Base-by-base conservation (phyloP, 768 basidiomycete genomes). In the Agrocybe pediades region DNA sequence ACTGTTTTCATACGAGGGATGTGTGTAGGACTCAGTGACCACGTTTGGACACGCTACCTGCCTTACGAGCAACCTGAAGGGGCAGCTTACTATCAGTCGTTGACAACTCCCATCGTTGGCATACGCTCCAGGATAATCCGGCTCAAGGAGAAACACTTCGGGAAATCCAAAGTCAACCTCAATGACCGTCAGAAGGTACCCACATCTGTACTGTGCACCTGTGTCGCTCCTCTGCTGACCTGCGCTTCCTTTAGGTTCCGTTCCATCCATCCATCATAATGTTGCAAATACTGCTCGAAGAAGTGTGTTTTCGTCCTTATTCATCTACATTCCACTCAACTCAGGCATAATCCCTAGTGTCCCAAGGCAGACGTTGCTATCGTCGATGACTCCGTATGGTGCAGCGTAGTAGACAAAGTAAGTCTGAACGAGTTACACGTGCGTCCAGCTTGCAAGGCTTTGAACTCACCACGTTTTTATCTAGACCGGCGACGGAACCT, bases 371-470 rank as follows among this genome's bases (percentile, higher is more conserved):
- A 39, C 41, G 27, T 57, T 11, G 50, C 41, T 3, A 13, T 47
- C 5, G 30, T 49, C 6, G 56, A 57, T 3, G 56, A 57, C 23
- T 43, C 41, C 1, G 24, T 49, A 13, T 54, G 53, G 53, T 20
- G 26, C 17, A 5, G 13, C 16, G 17, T 53, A 2, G 39, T 39
- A n/a, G 33, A 42, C 24, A 40, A 40, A 27, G 41, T 50, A 17
- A 17, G 19, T 17, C 15, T 21, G 15, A 13, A 9, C 8, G 6
- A 23, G 16, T 44, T 7, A n/a, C 5, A 26, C n/a, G 17, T 15
- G 15, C 23, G 8, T n/a, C n/a, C n/a, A 4, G 11, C 11, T 36
- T 36, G 13, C 13, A 13, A 4, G 5, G 33, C 13, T 36, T 36
- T 5, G 11, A 15, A 36, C 11, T 36, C 13, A 36, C 33, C 3